Conservation (phyloP, 495 filamentous ascomycete genomes). For the Penicillium cosmopolitanum region DNA sequence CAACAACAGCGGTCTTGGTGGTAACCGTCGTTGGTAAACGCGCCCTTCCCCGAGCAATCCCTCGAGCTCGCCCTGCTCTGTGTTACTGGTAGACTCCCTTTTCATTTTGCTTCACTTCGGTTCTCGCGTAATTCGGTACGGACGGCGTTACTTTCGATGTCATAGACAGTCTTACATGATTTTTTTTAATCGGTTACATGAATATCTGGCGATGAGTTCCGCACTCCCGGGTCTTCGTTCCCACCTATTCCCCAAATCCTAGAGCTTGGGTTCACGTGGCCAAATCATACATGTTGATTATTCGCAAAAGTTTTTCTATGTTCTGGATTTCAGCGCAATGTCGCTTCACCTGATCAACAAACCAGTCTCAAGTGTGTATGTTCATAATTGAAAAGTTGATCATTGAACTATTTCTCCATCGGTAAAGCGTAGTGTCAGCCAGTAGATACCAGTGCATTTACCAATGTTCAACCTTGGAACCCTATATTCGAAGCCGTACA, state of each 20-base stretch:
- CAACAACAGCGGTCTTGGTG: conserved; percentile 65
- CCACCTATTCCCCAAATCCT: conserved; percentile 13
- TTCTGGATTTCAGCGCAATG: conserved; percentile 6
- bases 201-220: conserved; percentile 12
- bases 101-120: conserved; percentile 30
- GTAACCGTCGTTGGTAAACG: conserved; percentile 63
- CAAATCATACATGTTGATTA: conserved; percentile 36
- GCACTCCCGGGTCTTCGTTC: conserved; percentile 12
- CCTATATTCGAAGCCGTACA: no score
- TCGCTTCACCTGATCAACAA: conserved; percentile 1
- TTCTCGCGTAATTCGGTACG: conserved; percentile 47
- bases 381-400: conserved; percentile 25
- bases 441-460: no score
- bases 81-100: conserved; percentile 40
- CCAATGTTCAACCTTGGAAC: no score
- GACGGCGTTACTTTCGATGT: conserved; percentile 49
- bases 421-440: no score
- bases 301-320: conserved; percentile 29
- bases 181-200: conserved; percentile 24
- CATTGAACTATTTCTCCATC: background rate
- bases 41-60: conserved; percentile 22
- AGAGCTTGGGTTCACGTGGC: conserved; percentile 18
- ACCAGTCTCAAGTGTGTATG: conserved; percentile 19
- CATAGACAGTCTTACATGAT: conserved; percentile 48
- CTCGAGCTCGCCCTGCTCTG: conserved; percentile 36